These are phyloP conservation scores for Obba rivulosa DNA, from an alignment of 768 basidiomycete genomes.

Conservation along the genomic window DNA sequence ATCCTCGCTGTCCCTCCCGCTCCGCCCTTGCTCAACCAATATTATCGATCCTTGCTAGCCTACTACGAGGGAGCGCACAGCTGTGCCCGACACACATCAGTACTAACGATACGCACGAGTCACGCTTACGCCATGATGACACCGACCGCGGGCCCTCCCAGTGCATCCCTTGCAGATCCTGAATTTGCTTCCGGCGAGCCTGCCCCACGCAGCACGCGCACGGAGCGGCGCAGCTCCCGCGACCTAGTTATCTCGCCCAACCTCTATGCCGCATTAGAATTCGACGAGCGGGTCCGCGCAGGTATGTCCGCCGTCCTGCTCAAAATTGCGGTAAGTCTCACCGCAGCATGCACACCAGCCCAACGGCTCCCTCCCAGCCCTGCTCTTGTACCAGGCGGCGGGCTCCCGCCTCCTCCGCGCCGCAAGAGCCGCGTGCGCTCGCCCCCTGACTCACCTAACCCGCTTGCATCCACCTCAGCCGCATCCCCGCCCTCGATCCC, in stretches of 20 bases:
- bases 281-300: conserved; percentile 15
- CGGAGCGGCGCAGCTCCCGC: not conserved
- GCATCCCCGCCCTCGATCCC: conserved; percentile 8
- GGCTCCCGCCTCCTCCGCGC: conserved; percentile 19
- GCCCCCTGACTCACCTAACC: conserved; percentile 9
- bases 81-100: not conserved
- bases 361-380: not conserved
- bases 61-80: too few species aligned
- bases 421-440: conserved; percentile 17
- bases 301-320: not conserved
- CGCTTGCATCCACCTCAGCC: conserved; percentile 3
- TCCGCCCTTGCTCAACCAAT: too few species aligned
- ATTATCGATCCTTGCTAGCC: too few species aligned
- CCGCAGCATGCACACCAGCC: not conserved
- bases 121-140: not conserved
- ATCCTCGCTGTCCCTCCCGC: too few species aligned
- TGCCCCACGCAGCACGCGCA: not conserved
- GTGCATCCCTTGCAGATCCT: too few species aligned
- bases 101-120: too few species aligned
- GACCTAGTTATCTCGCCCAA: conserved; percentile 18
- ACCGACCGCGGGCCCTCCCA: not conserved
- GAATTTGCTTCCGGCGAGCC: too few species aligned
- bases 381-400: conserved; percentile 3
- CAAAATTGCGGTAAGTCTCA: not conserved
- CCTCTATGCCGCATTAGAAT: conserved; percentile 19